phyloP scores from a whole-genome alignment of 331 rosid species.

The Stylosanthes scabra region DNA sequence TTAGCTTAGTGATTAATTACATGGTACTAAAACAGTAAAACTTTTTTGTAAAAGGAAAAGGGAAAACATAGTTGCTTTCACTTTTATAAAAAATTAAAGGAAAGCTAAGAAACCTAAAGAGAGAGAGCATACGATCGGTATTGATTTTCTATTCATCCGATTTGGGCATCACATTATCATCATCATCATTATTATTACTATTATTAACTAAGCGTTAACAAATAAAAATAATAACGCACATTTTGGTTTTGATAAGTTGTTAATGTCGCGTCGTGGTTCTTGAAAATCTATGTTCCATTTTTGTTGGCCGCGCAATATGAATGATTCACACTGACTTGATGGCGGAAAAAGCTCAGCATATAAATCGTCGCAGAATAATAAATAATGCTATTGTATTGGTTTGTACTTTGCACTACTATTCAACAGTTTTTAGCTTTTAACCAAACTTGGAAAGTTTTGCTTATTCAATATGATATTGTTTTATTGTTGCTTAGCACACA shows the following conservation, averaged over 20 bases:
- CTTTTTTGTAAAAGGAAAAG: background rate
- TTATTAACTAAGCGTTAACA: no score
- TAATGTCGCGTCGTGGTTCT: background rate
- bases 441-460: background rate
- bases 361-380: background rate
- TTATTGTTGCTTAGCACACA: no score
- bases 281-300: background rate
- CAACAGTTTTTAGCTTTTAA: background rate
- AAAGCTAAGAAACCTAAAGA: background rate
- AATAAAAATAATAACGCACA: no score
- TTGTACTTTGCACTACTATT: background rate
- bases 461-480: background rate
- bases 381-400: background rate
- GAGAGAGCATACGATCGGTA: background rate
- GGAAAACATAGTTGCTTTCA: background rate
- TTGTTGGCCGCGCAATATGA: background rate
- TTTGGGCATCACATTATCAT: background rate
- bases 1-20: background rate
- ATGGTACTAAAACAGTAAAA: background rate
- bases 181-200: no score
- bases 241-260: background rate
- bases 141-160: background rate
- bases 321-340: background rate
- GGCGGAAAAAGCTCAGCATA: slow-evolving; percentile 39
- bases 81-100: background rate